phyloP scores from a whole-genome alignment of 2,329 filamentous ascomycete genomes.

The Colletotrichum sp. region DNA sequence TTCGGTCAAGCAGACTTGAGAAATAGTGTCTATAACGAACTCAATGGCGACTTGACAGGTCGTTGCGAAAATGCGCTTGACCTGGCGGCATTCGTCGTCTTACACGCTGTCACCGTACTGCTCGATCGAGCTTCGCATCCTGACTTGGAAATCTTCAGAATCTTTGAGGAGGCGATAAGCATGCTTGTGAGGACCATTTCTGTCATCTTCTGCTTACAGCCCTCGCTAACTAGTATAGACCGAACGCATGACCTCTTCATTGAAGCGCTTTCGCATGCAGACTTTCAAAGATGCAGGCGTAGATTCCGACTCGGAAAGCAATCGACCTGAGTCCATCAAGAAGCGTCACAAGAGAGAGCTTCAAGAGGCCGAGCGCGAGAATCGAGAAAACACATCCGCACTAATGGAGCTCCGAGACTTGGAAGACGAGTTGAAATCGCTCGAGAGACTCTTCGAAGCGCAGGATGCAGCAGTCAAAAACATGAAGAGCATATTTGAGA shows the following conservation, averaged over 20 bases:
- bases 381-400: slow-evolving; percentile 67
- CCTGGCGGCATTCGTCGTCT: slow-evolving; percentile 64
- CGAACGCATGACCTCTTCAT: slow-evolving; percentile 65
- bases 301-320: slow-evolving; percentile 42
- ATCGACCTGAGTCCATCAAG: slow-evolving; percentile 47
- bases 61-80: slow-evolving; percentile 67
- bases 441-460: slow-evolving; percentile 61
- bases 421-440: slow-evolving; percentile 65
- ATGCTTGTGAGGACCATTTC: slow-evolving; percentile 50
- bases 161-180: slow-evolving; percentile 71
- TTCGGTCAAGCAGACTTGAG: slow-evolving; percentile 66
- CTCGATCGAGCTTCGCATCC: slow-evolving; percentile 64
- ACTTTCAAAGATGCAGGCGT: slow-evolving; percentile 46
- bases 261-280: slow-evolving; percentile 65
- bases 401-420: slow-evolving; percentile 68
- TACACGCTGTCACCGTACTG: slow-evolving; percentile 67
- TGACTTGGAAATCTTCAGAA: slow-evolving; percentile 66
- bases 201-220: not conserved
- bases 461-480: slow-evolving; percentile 54
- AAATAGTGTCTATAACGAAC: slow-evolving; percentile 68
- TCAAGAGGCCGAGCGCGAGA: slow-evolving; percentile 54
- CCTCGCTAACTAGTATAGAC: slow-evolving; percentile 42
- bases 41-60: slow-evolving; percentile 68
- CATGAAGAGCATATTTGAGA: slow-evolving; percentile 3
- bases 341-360: slow-evolving; percentile 42